Base-by-base conservation (phyloP, 768 basidiomycete species). In the Clitopilus hobsonii region DNA sequence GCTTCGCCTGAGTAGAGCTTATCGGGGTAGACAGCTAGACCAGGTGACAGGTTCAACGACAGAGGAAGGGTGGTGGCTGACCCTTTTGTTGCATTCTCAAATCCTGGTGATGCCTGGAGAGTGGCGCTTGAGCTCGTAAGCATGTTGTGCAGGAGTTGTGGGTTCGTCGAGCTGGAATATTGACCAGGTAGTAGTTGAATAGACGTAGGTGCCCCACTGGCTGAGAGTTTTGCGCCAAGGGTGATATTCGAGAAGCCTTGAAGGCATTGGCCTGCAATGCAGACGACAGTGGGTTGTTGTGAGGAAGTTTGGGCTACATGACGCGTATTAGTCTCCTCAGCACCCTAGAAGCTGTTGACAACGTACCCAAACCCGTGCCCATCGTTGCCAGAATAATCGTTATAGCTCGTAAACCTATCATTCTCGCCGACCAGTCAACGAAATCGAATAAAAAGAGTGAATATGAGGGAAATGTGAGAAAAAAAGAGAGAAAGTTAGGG, bases 261-360 rank as follows among this genome's bases (percentile, higher is more conserved):
- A 54, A 92, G 71, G 75, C 91, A 92, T 87, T 93, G 89, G 61
- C 90, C 90, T 67, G 90, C 87, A 88, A 89, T 75, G 77, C 90
- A 92, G 58, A 93, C 76, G 54, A 91, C 83, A 63, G 75, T 72
- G 30, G 85, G 69, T 56, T 45, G 41, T 18, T 45, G 41, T 11
- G 74, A 67, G 60, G 79, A 75, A 68, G 75, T 71, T 69, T 85
- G 83, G 56, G 85, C 84, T 65, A 74, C 81, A 49, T 7, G 25
- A 27, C 41, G 41, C 22, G 41, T 20, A 36, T 45, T 5, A 23
- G 41, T 20, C 3, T 45, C 18, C 6, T 23, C 4, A 10, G 3
- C 41, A 23, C 6, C 10, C 41, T 45, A 10, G 26, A 27, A 28
- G 49, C 11, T 6, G 5, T 28, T 51, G 14, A 29, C 24, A 13